These are phyloP conservation scores for Actinomucor elegans DNA, from an alignment of 371 early-diverging fungal species.

Conservation along the genomic window DNA sequence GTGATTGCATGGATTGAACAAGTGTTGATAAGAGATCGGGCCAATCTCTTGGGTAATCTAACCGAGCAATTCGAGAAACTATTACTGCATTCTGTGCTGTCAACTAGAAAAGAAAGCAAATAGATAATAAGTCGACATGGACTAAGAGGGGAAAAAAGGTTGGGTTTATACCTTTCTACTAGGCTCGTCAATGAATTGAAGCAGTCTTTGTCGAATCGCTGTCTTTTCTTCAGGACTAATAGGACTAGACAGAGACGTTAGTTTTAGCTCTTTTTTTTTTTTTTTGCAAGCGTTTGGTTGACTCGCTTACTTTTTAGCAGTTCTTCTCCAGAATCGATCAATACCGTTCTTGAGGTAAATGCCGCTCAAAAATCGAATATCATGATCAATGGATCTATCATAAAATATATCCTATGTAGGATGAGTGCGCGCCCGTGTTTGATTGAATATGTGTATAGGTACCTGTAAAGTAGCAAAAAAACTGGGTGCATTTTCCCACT, in stretches of 20 bases:
- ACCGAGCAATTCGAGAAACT: constrained; percentile 73
- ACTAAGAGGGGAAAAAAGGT: too few relatives aligned
- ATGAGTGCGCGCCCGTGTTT: background rate
- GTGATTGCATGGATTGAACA: constrained; percentile 61
- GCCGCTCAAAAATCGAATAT: constrained; percentile 77
- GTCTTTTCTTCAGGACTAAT: constrained; percentile 69
- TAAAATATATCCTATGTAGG: constrained; percentile 71
- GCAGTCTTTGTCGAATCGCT: constrained; percentile 57
- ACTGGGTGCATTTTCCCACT: constrained; percentile 74
- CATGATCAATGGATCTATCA: constrained; percentile 60
- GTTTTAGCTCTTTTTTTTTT: constrained; percentile 5
- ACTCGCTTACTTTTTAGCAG: constrained; percentile 62
- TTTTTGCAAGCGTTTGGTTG: too few relatives aligned
- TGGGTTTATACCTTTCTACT: constrained; percentile 71
- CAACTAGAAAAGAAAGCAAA: constrained; percentile 44
- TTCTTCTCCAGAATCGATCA: constrained; percentile 86
- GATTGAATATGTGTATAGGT: background rate
- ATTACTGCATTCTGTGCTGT: constrained; percentile 74
- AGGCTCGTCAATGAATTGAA: constrained; percentile 66
- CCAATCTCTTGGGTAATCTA: constrained; percentile 86
- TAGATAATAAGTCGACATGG: background rate
- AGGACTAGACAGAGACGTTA: constrained; percentile 44
- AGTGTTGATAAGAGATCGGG: constrained; percentile 69
- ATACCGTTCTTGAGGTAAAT: constrained; percentile 89
- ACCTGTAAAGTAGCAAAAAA: constrained; percentile 79